Evolutionary conservation across 768 basidiomycete genomes (phyloP).

Genomic region (Atractiella rhizophila): DNA sequence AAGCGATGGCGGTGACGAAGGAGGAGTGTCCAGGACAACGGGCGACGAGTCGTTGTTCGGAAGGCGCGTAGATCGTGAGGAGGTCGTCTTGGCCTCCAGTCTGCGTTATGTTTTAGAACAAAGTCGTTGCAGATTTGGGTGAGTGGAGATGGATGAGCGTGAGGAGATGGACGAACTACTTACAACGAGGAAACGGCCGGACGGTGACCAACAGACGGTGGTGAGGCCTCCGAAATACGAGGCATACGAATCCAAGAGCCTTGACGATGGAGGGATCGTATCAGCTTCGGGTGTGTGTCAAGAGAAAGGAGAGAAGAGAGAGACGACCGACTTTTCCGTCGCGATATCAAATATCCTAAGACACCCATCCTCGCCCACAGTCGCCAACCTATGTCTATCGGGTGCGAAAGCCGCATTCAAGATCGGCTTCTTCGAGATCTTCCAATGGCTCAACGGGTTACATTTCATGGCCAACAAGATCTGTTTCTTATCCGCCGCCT

Average conservation of each 20-base stretch:
- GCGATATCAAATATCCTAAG: constrained; percentile 68
- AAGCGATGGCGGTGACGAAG: constrained; percentile 67
- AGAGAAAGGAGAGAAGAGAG: not conserved
- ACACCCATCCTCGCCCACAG: constrained; percentile 76
- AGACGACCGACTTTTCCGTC: constrained; percentile 44
- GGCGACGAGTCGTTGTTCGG: constrained; percentile 79
- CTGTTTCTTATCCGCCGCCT: constrained; percentile 36
- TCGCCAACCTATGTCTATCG: constrained; percentile 69
- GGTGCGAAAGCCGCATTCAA: constrained; percentile 79
- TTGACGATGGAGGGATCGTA: constrained; percentile 19
- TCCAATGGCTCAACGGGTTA: constrained; percentile 81
- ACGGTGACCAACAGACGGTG: constrained; percentile 82
- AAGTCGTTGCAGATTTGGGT: not conserved
- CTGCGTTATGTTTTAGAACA: constrained; percentile 26
- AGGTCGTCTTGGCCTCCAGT: constrained; percentile 95
- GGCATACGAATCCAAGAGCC: constrained; percentile 76
- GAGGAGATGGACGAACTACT: constrained; percentile 6
- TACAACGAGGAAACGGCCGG: constrained; percentile 75
- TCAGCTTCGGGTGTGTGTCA: not conserved
- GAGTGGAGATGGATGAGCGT: not conserved
- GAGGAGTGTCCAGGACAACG: constrained; percentile 92
- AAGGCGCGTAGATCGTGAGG: constrained; percentile 75
- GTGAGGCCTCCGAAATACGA: constrained; percentile 85
- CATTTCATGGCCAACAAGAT: constrained; percentile 27
- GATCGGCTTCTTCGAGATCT: constrained; percentile 42